Base-by-base conservation (phyloP, 768 basidiomycete species). In the Favolaschia claudopus region DNA sequence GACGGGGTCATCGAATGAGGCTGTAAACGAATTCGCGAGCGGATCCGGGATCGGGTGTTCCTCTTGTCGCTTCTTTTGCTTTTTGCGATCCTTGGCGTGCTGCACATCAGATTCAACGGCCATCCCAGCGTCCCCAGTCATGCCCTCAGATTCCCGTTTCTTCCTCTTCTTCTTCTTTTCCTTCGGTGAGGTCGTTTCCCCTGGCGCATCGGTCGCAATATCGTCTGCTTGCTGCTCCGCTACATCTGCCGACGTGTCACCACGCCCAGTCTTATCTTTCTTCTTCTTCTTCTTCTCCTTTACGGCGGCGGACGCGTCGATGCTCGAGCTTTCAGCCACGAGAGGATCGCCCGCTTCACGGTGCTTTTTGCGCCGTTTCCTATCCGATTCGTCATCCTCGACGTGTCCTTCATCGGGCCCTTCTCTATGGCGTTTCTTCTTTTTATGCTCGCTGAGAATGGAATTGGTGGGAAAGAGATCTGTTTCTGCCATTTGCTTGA, bases 381-480 rank as follows among this genome's bases (percentile, higher is more conserved):
- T n/a, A n/a, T n/a, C n/a, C n/a, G n/a, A n/a, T n/a, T 20, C 33
- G 29, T 9, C 15, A 14, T 17, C 22, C 15, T 43, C 51, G 39
- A 22, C 19, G 13, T 5, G 14, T 25, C 22, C n/a, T 12, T 57
- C 38, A 29, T 33, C n/a, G 22, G 22, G 29, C 15, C 42, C 17
- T 19, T 66, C 57, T 66, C 73, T 39, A 65, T 70, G 70, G 52
- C 68, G 69, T 67, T 76, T 76, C 59, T 77, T 76, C 67, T 74
- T 74, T 52, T 73, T 74, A n/a, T n/a, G n/a, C n/a, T n/a, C n/a
- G n/a, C n/a, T 67, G 24, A 51, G 36, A 33, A 48, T 5, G 45
- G 47, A 22, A 27, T 31, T 27, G 44, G 49, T 15, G 29, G 36
- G 6, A 13, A 10, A 5, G 25, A 31, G 50, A 52, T 38, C 42